Evolutionary conservation across 2,329 filamentous ascomycete genomes (phyloP), one percentile per base, ranked within the genome.

Genomic region (Microsporum ferrugineum): DNA sequence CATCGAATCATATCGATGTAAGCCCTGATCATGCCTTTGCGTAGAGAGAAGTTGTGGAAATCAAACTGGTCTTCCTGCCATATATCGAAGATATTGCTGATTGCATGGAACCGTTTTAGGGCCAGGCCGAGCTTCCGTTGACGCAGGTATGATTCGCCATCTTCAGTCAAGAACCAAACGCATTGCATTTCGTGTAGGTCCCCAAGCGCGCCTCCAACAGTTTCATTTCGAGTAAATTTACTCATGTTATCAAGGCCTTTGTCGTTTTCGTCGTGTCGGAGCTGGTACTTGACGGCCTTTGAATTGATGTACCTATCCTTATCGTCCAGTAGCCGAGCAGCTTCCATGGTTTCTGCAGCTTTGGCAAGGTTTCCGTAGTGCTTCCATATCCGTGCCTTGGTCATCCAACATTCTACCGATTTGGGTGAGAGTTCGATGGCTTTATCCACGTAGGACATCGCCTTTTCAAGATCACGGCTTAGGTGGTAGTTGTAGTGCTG

Each of bases 11-110:
- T 96, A 68, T 96, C 91, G 45, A 99, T 80, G 71, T 99, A 99
- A 1, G 94, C 89, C 61, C 92, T 82, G 63, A 97, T 89, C 79
- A 96, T 92, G 12, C 95, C 95, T 75, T 97, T 99, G 23, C 94
- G 82, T n/a, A 99, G 79, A 23, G 91, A 96, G 75, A 99, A 99
- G 72, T 85, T 90, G 79, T 99, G 95, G 79, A 99, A 99, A 73
- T 99, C 94, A 69, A 97, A 96, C 71, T 99, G 94, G 68, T 99
- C 94, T 72, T 99, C 95, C 71, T 95, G 88, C 94, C 94, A 99
- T 23, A 90, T 85, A 66, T 97, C 92, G 69, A 99, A 99, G 66
- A 99, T 95, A 75, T 89, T 90, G 72, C 87, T 87, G 61, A 99
- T 84, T 27, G 89, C 81, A 66, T 91, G 89, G 75, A 96, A 92